Percentiles rank a stretch among this genome's conserved stretches.
Conservation (phyloP, 108 stramenopile species). For the Nitzschia palea region DNA sequence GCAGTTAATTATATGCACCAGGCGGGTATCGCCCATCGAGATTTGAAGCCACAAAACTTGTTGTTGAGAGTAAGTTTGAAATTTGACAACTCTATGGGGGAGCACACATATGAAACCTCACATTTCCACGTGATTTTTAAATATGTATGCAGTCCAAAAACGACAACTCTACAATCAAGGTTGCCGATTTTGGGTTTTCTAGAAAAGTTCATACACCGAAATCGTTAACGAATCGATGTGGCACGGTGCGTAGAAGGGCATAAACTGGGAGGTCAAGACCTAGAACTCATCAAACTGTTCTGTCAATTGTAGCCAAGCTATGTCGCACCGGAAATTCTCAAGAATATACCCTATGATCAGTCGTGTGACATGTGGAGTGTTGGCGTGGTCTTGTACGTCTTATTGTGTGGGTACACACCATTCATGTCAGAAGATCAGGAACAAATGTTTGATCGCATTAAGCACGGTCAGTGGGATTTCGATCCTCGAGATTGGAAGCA, state of each 20-base stretch:
- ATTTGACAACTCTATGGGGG: slow-evolving; percentile 11
- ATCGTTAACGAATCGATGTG: slow-evolving; percentile 84
- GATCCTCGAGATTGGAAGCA: slow-evolving; percentile 61
- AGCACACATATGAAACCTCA: slow-evolving; percentile 5
- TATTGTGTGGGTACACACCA: slow-evolving; percentile 84
- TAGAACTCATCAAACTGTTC: too few relatives aligned
- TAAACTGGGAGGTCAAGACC: too few relatives aligned
- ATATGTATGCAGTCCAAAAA: slow-evolving; percentile 37
- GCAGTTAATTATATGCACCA: slow-evolving; percentile 87
- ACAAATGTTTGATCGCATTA: slow-evolving; percentile 50
- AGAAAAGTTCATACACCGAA: slow-evolving; percentile 74
- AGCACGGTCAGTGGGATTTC: slow-evolving; percentile 44
- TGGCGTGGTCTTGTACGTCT: slow-evolving; percentile 90
- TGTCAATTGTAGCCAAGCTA: slow-evolving; percentile 59
- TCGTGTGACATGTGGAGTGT: slow-evolving; percentile 93
- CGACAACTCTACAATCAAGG: slow-evolving; percentile 81
- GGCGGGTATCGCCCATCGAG: slow-evolving; percentile 85
- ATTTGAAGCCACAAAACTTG: slow-evolving; percentile 95
- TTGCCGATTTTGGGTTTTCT: slow-evolving; percentile 97
- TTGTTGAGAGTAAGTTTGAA: slow-evolving; percentile 59
- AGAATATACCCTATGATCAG: slow-evolving; percentile 69
- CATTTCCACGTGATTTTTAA: too few relatives aligned
- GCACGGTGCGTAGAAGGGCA: slow-evolving; percentile 49
- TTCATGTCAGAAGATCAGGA: slow-evolving; percentile 49
- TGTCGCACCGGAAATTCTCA: slow-evolving; percentile 64